Evolutionary conservation across 192 early-diverging fungal genomes (phyloP), one percentile per base, ranked within the genome.

Genomic region (Tieghemiomyces parasiticus): DNA sequence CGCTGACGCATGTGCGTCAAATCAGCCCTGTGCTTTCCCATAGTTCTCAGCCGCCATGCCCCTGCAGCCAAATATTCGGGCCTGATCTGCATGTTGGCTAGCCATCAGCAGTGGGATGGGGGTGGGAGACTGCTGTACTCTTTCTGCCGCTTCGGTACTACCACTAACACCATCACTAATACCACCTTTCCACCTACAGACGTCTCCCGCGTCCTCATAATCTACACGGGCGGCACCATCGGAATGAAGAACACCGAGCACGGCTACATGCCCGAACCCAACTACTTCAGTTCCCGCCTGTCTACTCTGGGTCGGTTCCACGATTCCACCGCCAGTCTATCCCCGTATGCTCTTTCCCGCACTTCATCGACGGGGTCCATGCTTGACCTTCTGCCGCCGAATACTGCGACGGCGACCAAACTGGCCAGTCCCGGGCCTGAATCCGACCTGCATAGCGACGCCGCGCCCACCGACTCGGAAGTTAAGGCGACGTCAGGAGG

Each of bases 141-240:
- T 16, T 44, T 44, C 38, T 44, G 38, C 38, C 38, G 38, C 9
- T 16, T 44, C 9, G 16, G 9, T n/a, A n/a, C n/a, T n/a, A n/a
- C n/a, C n/a, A n/a, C n/a, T n/a, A n/a, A n/a, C n/a, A n/a, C n/a
- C n/a, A n/a, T n/a, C n/a, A n/a, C n/a, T n/a, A n/a, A n/a, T n/a
- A 42, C 6, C 38, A 6, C 6, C 47, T 48, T 48, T 14, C 20
- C 47, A 4, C 6, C 19, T 60, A 83, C n/a, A n/a, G 87, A 85
- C 63, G 74, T 89, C 20, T 89, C 87, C 13, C 70, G 83, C 34
- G 90, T 95, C 1, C 71, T 97, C 26, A 67, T 95, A 13, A 86
- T 95, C 33, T 99, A 97, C 73, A 97, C 93, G 2, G 95, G 95
- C 61, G 95, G 93, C 19, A 93, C 90, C 0, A 91, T 92, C 64